phyloP scores from a whole-genome alignment of 306 rosid genomes.

The Inga laurina region DNA sequence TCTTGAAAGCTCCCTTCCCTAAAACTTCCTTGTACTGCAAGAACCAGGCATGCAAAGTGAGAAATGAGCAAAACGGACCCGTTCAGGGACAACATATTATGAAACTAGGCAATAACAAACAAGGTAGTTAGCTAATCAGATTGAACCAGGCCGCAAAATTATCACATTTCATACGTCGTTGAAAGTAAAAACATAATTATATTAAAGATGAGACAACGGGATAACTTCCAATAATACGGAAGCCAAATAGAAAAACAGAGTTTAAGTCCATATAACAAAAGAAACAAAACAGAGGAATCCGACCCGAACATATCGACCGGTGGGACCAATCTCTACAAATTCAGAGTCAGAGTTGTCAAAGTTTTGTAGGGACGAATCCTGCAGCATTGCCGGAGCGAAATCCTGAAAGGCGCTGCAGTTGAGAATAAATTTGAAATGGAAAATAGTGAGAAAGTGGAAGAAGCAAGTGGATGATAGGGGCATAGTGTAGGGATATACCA shows the following conservation, averaged over 20 bases:
- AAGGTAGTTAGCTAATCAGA: background rate
- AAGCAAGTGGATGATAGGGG: background rate
- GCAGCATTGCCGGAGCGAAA: slow-evolving; percentile 55
- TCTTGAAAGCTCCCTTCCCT: slow-evolving; percentile 95
- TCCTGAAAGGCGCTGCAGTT: background rate
- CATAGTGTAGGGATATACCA: background rate
- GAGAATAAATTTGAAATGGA: background rate
- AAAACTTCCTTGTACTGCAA: slow-evolving; percentile 87
- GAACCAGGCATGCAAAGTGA: slow-evolving; percentile 22
- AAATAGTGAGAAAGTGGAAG: background rate
- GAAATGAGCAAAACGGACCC: slow-evolving; percentile 6
- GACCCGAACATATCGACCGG: slow-evolving; percentile 93
- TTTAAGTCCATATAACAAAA: background rate
- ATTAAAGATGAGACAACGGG: background rate
- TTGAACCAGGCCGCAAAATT: too few relatives aligned
- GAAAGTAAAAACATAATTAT: background rate
- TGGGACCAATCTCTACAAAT: slow-evolving; percentile 85
- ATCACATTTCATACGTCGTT: too few relatives aligned
- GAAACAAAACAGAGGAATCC: slow-evolving; percentile 18
- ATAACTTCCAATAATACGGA: background rate
- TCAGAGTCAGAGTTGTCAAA: slow-evolving; percentile 48
- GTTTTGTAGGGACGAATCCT: slow-evolving; percentile 63
- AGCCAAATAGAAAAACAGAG: background rate
- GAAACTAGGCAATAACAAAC: slow-evolving; percentile 47
- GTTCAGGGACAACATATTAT: background rate